These are phyloP conservation scores for Blepharisma japonicum DNA, from an alignment of 73 alveolate genomes.

Conservation along the genomic window DNA sequence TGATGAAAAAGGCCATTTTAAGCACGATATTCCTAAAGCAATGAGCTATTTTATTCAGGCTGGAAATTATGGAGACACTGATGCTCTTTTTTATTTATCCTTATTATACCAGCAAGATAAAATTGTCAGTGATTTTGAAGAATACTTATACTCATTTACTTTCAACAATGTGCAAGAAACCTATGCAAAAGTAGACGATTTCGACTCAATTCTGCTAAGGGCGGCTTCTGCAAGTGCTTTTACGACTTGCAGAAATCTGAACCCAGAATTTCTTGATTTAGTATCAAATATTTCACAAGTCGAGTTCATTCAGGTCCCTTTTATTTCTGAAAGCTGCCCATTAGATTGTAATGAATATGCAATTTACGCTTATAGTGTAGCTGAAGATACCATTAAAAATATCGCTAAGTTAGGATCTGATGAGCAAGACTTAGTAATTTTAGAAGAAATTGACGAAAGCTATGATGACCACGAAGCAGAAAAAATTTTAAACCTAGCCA, in stretches of 20 bases:
- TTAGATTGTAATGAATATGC: background rate
- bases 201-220: conserved; percentile 2
- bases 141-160: background rate
- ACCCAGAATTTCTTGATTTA: background rate
- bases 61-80: background rate
- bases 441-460: background rate
- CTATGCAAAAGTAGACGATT: background rate
- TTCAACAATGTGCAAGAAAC: background rate
- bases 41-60: background rate
- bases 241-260: background rate
- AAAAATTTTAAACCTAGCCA: background rate
- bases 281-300: background rate
- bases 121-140: background rate
- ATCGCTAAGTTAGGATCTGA: background rate
- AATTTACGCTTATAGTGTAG: background rate
- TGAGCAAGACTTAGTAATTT: background rate
- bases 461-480: background rate
- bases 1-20: too few species aligned
- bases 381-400: background rate
- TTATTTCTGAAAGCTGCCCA: too few species aligned
- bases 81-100: background rate
- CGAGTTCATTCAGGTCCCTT: too few species aligned
- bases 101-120: background rate
- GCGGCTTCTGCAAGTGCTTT: background rate
- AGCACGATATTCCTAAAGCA: background rate